Evolutionary conservation across 192 early-diverging fungal species (phyloP).

Genomic region (Coemansia sp.): DNA sequence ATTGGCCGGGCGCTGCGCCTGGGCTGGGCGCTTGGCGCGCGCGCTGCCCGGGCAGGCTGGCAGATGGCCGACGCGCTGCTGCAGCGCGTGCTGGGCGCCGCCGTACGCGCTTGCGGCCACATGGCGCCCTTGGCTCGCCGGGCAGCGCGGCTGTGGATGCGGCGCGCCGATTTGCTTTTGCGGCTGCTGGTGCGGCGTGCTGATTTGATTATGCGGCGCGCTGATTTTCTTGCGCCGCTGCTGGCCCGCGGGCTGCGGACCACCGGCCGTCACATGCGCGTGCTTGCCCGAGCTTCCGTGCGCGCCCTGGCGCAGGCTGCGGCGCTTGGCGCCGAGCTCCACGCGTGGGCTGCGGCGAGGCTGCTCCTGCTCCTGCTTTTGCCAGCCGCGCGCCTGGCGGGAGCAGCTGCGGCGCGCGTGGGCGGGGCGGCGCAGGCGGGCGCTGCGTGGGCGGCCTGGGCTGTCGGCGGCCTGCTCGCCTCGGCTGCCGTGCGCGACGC

Average conservation of each 20-base stretch:
- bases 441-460: not conserved
- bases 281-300: not conserved
- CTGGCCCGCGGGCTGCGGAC: not conserved
- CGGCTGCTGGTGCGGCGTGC: too few species aligned
- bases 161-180: too few species aligned
- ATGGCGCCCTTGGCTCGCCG: not conserved
- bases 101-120: not conserved
- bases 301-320: not conserved
- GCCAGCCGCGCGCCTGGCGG: not conserved
- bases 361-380: too few species aligned
- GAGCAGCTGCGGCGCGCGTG: not conserved
- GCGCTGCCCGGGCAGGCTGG: not conserved
- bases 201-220: too few species aligned
- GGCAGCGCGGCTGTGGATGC: not conserved
- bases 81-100: not conserved
- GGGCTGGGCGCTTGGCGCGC: not conserved
- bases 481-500: not conserved
- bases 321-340: not conserved
- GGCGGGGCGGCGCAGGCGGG: not conserved
- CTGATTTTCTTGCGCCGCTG: not conserved
- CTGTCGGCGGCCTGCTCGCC: constrained; percentile 1
- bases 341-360: not conserved
- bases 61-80: constrained; percentile 5
- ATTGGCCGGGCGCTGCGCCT: not conserved
- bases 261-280: not conserved